Evolutionary conservation across 2,329 filamentous ascomycete species (phyloP).

Genomic region (Bimuria novae-zelandiae): DNA sequence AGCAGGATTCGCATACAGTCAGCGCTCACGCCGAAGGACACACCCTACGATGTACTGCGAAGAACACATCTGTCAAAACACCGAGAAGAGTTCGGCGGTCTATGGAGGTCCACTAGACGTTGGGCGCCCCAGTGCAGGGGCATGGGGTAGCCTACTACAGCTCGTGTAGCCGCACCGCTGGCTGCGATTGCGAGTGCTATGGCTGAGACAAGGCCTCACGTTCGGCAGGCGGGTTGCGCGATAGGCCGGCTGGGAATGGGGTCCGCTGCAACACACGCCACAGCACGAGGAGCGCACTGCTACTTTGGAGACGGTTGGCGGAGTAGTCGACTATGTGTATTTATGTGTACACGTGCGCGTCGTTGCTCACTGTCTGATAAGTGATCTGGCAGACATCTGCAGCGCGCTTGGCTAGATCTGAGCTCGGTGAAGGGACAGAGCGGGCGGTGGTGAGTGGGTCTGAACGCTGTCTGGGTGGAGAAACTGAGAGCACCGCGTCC

Average conservation of each 20-base stretch:
- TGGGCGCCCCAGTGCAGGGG: neutral
- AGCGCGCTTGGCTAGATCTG: neutral
- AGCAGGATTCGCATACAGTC: too few relatives aligned
- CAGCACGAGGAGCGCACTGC: neutral
- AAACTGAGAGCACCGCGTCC: neutral
- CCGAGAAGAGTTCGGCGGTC: neutral
- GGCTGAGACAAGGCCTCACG: neutral
- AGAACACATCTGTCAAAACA: neutral
- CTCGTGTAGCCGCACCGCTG: neutral
- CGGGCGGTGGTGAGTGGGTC: neutral
- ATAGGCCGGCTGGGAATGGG: neutral
- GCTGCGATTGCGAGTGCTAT: neutral
- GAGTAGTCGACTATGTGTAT: neutral
- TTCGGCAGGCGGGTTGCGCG: neutral
- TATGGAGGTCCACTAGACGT: neutral
- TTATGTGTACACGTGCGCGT: neutral
- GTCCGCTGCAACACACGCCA: neutral
- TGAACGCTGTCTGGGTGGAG: neutral
- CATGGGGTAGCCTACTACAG: neutral
- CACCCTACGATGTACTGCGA: too few relatives aligned
- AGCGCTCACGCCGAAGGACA: too few relatives aligned
- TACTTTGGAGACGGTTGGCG: neutral
- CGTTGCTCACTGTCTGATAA: slow-evolving; percentile 35
- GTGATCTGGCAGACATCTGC: neutral
- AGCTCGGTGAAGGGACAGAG: too few relatives aligned